phyloP scores from a whole-genome alignment of 2,329 filamentous ascomycete genomes.

The Exophiala calicioides region DNA sequence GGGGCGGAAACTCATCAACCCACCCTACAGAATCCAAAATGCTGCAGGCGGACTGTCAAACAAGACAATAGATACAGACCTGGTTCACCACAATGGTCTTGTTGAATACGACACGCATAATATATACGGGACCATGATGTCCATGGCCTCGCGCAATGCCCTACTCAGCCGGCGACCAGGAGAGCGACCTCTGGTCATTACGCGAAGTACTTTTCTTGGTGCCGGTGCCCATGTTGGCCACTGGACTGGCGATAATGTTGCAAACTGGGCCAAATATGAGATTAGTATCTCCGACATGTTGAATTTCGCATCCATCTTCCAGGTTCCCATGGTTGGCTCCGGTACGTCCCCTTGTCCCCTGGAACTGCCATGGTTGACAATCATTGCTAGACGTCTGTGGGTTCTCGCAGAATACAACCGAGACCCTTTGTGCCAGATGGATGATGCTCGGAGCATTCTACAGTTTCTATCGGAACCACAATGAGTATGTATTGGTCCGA shows the following conservation, averaged over 20 bases:
- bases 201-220: conserved; percentile 73
- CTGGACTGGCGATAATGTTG: conserved; percentile 65
- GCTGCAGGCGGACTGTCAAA: conserved; percentile 55
- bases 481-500: conserved; percentile 42
- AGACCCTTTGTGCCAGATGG: conserved; percentile 74
- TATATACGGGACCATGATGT: conserved; percentile 77
- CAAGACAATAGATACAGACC: conserved; percentile 66
- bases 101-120: conserved; percentile 76
- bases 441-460: conserved; percentile 70
- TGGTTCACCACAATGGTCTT: conserved; percentile 67
- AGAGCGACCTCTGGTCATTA: conserved; percentile 70
- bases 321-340: conserved; percentile 66
- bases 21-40: conserved; percentile 67
- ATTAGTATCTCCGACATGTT: conserved; percentile 61
- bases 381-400: conserved; percentile 68
- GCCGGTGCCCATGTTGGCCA: conserved; percentile 62
- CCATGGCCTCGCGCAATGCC: conserved; percentile 61
- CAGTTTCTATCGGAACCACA: conserved; percentile 77
- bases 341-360: neutral
- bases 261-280: conserved; percentile 61
- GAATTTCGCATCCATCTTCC: conserved; percentile 65
- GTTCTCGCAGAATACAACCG: conserved; percentile 66
- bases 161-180: conserved; percentile 66
- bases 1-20: conserved; percentile 63
- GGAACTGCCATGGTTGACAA: neutral